Conservation (phyloP, 257 asterid species). For the Penstemon barbatus region DNA sequence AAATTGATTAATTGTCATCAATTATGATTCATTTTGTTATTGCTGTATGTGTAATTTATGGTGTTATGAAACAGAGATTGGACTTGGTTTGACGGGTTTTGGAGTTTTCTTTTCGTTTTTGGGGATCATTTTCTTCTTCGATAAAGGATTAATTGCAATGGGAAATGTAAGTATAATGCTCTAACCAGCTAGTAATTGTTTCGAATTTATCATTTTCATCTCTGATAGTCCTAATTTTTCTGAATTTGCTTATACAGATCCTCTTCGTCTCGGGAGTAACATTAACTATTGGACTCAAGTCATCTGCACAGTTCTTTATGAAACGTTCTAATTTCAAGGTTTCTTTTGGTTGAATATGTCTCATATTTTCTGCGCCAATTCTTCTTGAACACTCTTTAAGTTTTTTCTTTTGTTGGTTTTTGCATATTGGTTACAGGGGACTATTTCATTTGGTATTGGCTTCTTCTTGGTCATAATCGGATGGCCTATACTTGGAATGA, state of each 20-base stretch:
- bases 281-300: conserved; percentile 81
- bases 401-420: conserved; percentile 9
- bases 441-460: conserved; percentile 73
- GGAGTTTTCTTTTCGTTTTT: conserved; percentile 86
- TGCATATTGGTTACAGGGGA: conserved; percentile 56
- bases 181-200: conserved; percentile 17
- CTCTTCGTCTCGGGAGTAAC: conserved; percentile 94
- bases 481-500: conserved; percentile 96
- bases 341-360: neutral
- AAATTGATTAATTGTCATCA: conserved; percentile 2
- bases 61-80: conserved; percentile 69
- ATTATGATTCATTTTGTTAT: neutral
- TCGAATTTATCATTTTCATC: conserved; percentile 14
- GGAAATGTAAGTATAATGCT: conserved; percentile 69
- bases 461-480: conserved; percentile 86
- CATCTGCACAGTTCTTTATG: conserved; percentile 88
- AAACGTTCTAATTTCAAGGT: conserved; percentile 89
- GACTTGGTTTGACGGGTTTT: conserved; percentile 93
- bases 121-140: conserved; percentile 86
- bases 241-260: conserved; percentile 57
- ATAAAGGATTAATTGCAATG: conserved; percentile 93
- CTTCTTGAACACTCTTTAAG: conserved; percentile 17
- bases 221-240: conserved; percentile 13
- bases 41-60: conserved; percentile 26
- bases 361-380: neutral